These are phyloP conservation scores for Colletotrichum sublineola DNA, from an alignment of 2,329 filamentous ascomycete genomes.

Conservation along the genomic window DNA sequence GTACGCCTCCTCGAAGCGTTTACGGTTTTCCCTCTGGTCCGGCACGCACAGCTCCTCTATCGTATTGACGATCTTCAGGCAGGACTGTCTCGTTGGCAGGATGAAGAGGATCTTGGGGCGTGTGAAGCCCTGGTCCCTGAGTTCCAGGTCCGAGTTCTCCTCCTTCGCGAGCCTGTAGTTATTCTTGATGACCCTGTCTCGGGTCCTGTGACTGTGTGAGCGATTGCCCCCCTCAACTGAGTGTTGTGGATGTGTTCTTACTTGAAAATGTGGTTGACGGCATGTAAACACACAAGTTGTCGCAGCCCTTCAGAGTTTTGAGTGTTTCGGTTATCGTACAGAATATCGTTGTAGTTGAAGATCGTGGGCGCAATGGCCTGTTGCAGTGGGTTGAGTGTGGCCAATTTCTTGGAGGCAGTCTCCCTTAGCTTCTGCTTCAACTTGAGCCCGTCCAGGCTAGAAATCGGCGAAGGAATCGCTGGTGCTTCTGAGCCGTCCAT, in stretches of 20 bases:
- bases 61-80: slow-evolving; percentile 80
- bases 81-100: slow-evolving; percentile 88
- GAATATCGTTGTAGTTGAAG: slow-evolving; percentile 85
- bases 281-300: slow-evolving; percentile 82
- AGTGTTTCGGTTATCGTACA: slow-evolving; percentile 80
- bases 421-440: slow-evolving; percentile 79
- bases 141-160: slow-evolving; percentile 75
- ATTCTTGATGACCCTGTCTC: slow-evolving; percentile 93
- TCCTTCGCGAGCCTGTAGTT: slow-evolving; percentile 82
- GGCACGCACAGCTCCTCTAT: slow-evolving; percentile 83
- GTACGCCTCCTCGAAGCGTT: slow-evolving; percentile 90
- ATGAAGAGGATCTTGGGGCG: slow-evolving; percentile 93
- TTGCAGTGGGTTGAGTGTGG: slow-evolving; percentile 72
- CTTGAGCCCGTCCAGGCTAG: slow-evolving; percentile 63
- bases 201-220: slow-evolving; percentile 67
- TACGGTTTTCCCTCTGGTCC: slow-evolving; percentile 95
- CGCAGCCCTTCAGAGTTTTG: slow-evolving; percentile 78
- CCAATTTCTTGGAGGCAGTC: slow-evolving; percentile 64
- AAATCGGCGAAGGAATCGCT: slow-evolving; percentile 52
- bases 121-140: slow-evolving; percentile 95
- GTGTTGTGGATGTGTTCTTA: slow-evolving; percentile 51
- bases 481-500: slow-evolving; percentile 51
- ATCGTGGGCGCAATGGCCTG: slow-evolving; percentile 77
- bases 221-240: neutral
- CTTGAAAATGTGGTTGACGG: slow-evolving; percentile 93